These are phyloP conservation scores for Rubia yunnanensis DNA, from an alignment of 257 asterid genomes.

Conservation along the genomic window DNA sequence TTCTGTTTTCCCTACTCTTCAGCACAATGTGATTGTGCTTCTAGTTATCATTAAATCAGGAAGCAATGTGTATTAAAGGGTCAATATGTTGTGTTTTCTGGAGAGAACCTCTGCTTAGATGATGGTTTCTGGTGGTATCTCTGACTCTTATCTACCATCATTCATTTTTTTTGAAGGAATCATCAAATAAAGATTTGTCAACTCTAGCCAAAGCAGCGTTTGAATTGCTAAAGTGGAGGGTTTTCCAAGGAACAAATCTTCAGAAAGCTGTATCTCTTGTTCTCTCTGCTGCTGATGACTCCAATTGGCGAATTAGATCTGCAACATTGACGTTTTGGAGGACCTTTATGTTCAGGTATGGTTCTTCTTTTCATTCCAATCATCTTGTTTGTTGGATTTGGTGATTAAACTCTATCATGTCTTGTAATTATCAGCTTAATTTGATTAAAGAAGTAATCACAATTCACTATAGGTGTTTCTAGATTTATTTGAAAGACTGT, in stretches of 20 bases:
- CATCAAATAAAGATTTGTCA: conserved; percentile 83
- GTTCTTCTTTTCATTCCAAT: conserved; percentile 17
- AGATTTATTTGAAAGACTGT: background rate
- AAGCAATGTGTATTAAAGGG: background rate
- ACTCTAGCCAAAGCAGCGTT: conserved; percentile 90
- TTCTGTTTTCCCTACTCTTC: too few species aligned
- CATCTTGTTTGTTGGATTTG: background rate
- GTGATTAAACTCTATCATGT: background rate
- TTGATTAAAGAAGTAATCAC: background rate
- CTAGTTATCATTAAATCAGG: too few species aligned
- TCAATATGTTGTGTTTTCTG: background rate
- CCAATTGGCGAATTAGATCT: conserved; percentile 97
- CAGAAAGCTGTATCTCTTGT: conserved; percentile 51
- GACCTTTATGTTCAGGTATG: conserved; percentile 93
- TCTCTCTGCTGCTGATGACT: conserved; percentile 63
- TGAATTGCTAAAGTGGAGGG: conserved; percentile 85
- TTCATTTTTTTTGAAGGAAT: conserved; percentile 51
- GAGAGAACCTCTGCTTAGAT: background rate
- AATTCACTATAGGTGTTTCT: background rate
- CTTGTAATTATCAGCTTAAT: background rate
- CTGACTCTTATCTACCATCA: conserved; percentile 8
- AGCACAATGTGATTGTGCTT: too few species aligned
- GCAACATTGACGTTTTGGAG: conserved; percentile 82
- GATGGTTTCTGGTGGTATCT: background rate
- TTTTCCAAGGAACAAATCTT: conserved; percentile 56